These are phyloP conservation scores for Tylopilus sp. DNA, from an alignment of 768 basidiomycete species.

Conservation along the genomic window DNA sequence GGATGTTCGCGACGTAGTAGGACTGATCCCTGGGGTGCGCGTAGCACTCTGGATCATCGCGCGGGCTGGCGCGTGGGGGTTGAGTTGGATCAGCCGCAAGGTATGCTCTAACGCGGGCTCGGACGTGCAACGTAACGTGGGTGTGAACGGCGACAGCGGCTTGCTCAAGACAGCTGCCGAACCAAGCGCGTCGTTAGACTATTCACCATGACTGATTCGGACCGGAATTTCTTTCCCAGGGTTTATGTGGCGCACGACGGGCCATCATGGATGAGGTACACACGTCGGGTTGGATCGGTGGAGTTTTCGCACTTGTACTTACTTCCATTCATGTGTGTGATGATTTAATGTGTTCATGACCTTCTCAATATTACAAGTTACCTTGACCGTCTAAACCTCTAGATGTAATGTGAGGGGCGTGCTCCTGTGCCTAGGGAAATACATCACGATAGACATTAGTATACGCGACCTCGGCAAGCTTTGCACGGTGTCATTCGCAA, in stretches of 20 bases:
- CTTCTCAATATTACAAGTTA: not conserved
- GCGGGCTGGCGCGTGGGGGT: slow-evolving; percentile 55
- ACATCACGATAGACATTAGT: too few relatives aligned
- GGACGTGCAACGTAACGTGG: slow-evolving; percentile 1
- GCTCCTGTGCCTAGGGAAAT: not conserved
- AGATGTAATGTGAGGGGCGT: not conserved
- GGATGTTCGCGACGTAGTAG: slow-evolving; percentile 76
- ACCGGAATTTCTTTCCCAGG: not conserved
- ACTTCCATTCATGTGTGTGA: slow-evolving; percentile 10
- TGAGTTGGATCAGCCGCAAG: slow-evolving; percentile 38
- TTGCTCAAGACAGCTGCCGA: slow-evolving; percentile 12
- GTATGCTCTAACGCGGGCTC: slow-evolving; percentile 9
- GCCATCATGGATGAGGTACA: not conserved
- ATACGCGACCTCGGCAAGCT: too few relatives aligned
- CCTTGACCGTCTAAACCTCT: too few relatives aligned
- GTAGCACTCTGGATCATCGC: slow-evolving; percentile 67
- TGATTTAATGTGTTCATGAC: slow-evolving; percentile 8
- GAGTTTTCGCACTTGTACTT: not conserved
- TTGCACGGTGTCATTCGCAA: not conserved
- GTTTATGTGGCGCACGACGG: too few relatives aligned
- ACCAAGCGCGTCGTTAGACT: slow-evolving; percentile 13
- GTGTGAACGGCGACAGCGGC: slow-evolving; percentile 4
- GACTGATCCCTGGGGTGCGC: slow-evolving; percentile 65
- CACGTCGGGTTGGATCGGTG: not conserved
- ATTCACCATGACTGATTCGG: not conserved